Conservation (phyloP, 2,329 filamentous ascomycete species). For the Coleophoma eucalyptorum region DNA sequence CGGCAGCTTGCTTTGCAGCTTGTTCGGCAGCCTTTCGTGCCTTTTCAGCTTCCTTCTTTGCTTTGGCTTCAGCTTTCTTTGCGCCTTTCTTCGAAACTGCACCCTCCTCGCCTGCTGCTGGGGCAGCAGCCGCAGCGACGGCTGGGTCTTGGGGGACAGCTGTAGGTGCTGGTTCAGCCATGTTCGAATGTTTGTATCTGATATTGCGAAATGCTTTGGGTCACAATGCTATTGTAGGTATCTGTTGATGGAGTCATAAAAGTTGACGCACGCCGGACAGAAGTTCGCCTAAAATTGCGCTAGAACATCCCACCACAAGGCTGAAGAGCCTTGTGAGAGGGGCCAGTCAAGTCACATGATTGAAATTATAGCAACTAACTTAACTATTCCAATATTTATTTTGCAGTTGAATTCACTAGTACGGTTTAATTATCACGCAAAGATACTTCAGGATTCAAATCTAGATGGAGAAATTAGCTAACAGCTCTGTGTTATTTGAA, state of each 20-base stretch:
- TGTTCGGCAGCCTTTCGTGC: constrained; percentile 69
- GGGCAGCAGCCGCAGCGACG: constrained; percentile 3
- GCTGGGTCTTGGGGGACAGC: not conserved
- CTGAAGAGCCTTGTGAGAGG: too few species aligned
- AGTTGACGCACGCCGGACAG: not conserved
- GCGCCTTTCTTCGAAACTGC: constrained; percentile 67
- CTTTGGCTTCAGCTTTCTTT: constrained; percentile 83
- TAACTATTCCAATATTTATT: too few species aligned
- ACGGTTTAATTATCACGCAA: too few species aligned
- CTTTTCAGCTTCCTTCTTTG: constrained; percentile 84
- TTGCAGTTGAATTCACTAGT: too few species aligned
- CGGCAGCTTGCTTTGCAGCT: constrained; percentile 59
- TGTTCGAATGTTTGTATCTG: not conserved
- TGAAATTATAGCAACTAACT: too few species aligned
- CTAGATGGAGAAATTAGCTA: too few species aligned
- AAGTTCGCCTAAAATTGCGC: too few species aligned
- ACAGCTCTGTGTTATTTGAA: too few species aligned
- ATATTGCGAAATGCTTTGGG: not conserved
- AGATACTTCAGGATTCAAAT: too few species aligned
- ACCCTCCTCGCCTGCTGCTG: constrained; percentile 3
- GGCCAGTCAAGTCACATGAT: too few species aligned
- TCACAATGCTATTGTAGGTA: not conserved
- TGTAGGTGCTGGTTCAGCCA: not conserved
- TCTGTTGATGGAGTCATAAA: not conserved
- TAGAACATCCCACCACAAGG: too few species aligned